Evolutionary conservation across 2,329 filamentous ascomycete genomes (phyloP), one percentile per base, ranked within the genome.

Genomic region (Fusarium neocosmosporiellum): DNA sequence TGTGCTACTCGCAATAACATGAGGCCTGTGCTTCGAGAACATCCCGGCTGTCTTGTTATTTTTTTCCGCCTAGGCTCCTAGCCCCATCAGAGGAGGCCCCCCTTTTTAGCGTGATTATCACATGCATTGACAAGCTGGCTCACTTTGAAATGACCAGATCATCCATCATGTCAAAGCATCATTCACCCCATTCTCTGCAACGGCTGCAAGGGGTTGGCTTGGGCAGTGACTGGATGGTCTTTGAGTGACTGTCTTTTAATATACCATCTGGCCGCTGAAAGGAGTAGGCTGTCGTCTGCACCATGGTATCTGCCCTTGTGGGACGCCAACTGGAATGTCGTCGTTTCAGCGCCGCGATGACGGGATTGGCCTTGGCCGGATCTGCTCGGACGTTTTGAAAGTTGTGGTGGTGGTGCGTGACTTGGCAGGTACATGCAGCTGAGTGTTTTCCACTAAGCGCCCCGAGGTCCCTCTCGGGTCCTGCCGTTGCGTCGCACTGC

Each of bases 21-120:
- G 66, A 55, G 65, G 59, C 59, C 66, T 72, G 53, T 74, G 68
- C 71, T 59, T 58, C 59, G 66, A 33, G 6, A 62, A 64, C 62
- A 61, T 48, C 67, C 34, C 27, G 54, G 36, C 34, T 74, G 55
- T 50, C 50, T 41, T 48, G 16, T 34, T 63, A 54, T 50, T 62
- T 66, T 48, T 41, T 66, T 55, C 41, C 13, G 37, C 58, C 36
- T 54, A 33, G 39, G 11, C 10, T 20, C 58, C 33, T 48, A 36
- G 36, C 41, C 61, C 43, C 43, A n/a, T 33, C 48, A 58, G 58
- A 63, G 66, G 64, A 59, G 66, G 43, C 71, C 73, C 72, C 75
- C 69, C 64, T 71, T 75, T 75, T 78, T 78, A 77, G 75, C 73
- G 73, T 71, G 65, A 75, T 65, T 78, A 74, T 78, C 76, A 78